phyloP scores from a whole-genome alignment of 2,329 filamentous ascomycete species.

The Fusarium domesticum region DNA sequence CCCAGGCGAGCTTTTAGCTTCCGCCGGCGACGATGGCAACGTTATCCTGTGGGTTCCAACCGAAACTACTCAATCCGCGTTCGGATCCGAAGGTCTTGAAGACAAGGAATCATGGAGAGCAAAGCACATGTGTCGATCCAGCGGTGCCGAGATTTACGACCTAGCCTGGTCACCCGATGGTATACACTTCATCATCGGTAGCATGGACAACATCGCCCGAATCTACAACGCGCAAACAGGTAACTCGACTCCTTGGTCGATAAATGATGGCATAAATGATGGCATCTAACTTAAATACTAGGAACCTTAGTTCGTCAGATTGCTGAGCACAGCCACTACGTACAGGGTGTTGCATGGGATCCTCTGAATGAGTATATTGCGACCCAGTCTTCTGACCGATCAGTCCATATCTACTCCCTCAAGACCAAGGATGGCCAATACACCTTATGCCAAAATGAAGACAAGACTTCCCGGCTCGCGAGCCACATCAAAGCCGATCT shows the following conservation, averaged over 20 bases:
- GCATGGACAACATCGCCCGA: conserved; percentile 97
- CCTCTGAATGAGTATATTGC: conserved; percentile 97
- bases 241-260: conserved; percentile 33
- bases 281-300: conserved; percentile 20
- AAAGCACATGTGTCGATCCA: conserved; percentile 96
- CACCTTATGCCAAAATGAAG: conserved; percentile 60
- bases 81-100: conserved; percentile 82
- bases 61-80: conserved; percentile 64
- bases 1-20: conserved; percentile 85
- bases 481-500: conserved; percentile 81
- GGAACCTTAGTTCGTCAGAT: conserved; percentile 79
- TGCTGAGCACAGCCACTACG: conserved; percentile 95
- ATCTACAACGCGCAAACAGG: conserved; percentile 95
- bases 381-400: conserved; percentile 96
- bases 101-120: conserved; percentile 97
- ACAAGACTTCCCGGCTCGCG: conserved; percentile 74
- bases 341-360: conserved; percentile 98
- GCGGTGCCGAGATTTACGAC: conserved; percentile 95
- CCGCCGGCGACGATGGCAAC: conserved; percentile 95
- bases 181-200: conserved; percentile 93
- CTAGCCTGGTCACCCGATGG: conserved; percentile 98
- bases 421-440: conserved; percentile 97
- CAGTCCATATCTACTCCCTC: conserved; percentile 94
- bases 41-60: conserved; percentile 94
- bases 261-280: conserved; percentile 1